Conservation (phyloP, 2,329 filamentous ascomycete genomes). For the Colletotrichum scovillei region DNA sequence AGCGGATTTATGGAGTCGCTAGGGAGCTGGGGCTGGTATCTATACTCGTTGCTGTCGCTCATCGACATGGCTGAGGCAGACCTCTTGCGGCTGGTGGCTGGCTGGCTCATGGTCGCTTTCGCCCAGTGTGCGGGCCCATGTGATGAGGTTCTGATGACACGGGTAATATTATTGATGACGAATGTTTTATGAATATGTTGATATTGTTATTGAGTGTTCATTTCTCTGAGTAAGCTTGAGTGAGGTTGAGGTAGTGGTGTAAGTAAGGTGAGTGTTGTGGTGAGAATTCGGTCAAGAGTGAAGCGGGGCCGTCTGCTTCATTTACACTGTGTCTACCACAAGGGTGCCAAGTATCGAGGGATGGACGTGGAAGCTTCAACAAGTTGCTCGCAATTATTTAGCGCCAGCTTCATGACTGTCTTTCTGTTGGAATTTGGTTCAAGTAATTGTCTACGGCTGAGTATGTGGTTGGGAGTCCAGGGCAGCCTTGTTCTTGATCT, state of each 20-base stretch:
- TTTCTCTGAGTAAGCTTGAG: neutral
- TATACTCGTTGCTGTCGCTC: slow-evolving; percentile 3
- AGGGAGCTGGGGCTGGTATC: slow-evolving; percentile 40
- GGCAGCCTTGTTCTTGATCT: neutral
- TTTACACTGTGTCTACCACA: neutral
- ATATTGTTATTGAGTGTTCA: neutral
- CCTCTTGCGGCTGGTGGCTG: slow-evolving; percentile 45
- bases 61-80: slow-evolving; percentile 38
- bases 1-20: slow-evolving; percentile 61
- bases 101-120: slow-evolving; percentile 10
- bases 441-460: neutral
- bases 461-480: neutral
- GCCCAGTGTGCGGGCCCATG: neutral
- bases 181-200: no score
- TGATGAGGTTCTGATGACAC: neutral
- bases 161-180: no score
- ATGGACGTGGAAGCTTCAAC: neutral
- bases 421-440: neutral
- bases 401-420: neutral
- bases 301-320: neutral
- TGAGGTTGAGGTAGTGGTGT: neutral
- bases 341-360: neutral
- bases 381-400: neutral
- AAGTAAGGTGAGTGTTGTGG: neutral
- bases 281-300: neutral